These are phyloP conservation scores for Pelargonium citronellum DNA, from an alignment of 441 rosid genomes.

Conservation along the genomic window DNA sequence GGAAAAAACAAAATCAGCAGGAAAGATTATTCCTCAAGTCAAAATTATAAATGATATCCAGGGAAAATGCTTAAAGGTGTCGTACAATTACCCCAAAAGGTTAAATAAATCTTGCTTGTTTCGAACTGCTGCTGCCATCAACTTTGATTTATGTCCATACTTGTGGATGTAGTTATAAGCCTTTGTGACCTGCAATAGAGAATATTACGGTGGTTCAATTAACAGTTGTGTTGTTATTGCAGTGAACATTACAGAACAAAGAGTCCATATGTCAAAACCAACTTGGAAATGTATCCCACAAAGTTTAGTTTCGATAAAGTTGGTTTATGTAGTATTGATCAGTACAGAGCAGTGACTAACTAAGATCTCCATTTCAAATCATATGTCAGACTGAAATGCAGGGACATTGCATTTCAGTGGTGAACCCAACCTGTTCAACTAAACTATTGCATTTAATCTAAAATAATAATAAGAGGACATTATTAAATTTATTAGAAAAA, in stretches of 20 bases:
- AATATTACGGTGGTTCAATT: constrained; percentile 3
- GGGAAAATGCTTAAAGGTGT: constrained; percentile 13
- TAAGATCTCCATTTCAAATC: neutral
- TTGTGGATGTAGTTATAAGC: constrained; percentile 87
- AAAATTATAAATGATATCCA: constrained; percentile 8
- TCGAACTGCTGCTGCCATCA: constrained; percentile 96
- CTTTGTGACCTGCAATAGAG: constrained; percentile 45
- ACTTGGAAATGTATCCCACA: neutral
- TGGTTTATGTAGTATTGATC: neutral
- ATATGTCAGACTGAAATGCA: no score
- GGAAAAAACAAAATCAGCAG: constrained; percentile 6
- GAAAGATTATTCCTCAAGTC: constrained; percentile 17
- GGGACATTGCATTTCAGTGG: neutral
- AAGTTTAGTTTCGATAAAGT: neutral
- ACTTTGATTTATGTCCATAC: constrained; percentile 79
- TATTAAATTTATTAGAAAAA: no score
- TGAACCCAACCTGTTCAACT: no score
- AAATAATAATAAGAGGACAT: no score
- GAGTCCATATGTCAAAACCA: neutral
- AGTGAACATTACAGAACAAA: neutral
- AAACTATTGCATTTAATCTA: no score
- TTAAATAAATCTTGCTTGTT: constrained; percentile 94
- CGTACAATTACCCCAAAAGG: constrained; percentile 61
- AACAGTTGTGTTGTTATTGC: neutral
- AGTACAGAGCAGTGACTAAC: neutral